Evolutionary conservation across 176 grass and related monocot genomes (phyloP).

Genomic region (Hsuehochloa calcarea): DNA sequence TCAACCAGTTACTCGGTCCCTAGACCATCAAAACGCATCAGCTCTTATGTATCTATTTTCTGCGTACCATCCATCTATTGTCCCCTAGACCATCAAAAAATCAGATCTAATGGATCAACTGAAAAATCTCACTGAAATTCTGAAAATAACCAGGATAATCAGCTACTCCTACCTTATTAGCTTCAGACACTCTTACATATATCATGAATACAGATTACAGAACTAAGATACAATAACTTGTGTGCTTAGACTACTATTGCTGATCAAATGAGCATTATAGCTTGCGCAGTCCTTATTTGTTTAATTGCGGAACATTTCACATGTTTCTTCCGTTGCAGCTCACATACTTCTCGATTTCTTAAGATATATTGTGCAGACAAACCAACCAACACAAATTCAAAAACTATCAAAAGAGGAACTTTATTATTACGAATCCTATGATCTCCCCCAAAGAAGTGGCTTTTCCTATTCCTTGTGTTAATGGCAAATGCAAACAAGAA

Average conservation of each 20-base stretch:
- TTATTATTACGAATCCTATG: background rate
- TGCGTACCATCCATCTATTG: background rate
- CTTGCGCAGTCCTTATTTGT: background rate
- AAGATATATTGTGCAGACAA: background rate
- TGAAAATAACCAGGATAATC: background rate
- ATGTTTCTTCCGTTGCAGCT: background rate
- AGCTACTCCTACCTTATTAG: constrained; percentile 76
- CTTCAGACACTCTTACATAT: constrained; percentile 34
- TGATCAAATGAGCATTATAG: background rate
- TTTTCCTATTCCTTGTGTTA: background rate
- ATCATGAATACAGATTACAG: constrained; percentile 13
- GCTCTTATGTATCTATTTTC: background rate
- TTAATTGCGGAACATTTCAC: background rate
- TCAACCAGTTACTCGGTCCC: background rate
- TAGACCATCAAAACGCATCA: background rate
- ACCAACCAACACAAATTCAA: background rate
- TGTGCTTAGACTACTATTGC: background rate
- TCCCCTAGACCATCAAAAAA: constrained; percentile 26
- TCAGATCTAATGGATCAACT: constrained; percentile 30
- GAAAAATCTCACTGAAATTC: background rate
- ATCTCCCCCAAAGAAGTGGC: too few species aligned
- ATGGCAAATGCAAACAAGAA: constrained; percentile 9
- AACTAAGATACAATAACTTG: constrained; percentile 14
- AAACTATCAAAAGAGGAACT: background rate
- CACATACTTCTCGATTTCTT: background rate